Percentiles rank a stretch among this genome's conserved stretches.
Conservation (phyloP, 2,329 filamentous ascomycete species). For the Epicoccum sorghinum region DNA sequence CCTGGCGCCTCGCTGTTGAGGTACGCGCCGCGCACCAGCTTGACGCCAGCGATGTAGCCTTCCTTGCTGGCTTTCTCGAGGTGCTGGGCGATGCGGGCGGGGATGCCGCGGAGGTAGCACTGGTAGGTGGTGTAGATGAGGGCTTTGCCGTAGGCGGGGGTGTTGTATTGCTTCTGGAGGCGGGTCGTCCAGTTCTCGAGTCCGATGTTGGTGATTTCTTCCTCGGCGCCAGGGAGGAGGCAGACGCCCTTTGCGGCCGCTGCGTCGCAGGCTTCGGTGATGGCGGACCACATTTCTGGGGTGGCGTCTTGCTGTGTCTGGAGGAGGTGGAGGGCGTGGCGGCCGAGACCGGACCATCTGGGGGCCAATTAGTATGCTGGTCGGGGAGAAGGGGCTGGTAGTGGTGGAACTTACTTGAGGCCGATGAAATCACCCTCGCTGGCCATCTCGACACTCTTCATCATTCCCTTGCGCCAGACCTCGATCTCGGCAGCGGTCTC, state of each 20-base stretch:
- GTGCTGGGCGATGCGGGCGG: conserved; percentile 52
- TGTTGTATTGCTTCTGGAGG: conserved; percentile 81
- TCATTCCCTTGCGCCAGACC: conserved; percentile 74
- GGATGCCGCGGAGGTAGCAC: conserved; percentile 60
- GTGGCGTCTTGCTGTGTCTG: conserved; percentile 67
- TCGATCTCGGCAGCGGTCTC: conserved; percentile 66
- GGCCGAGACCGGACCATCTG: conserved; percentile 81
- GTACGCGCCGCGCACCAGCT: conserved; percentile 65
- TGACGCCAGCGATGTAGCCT: conserved; percentile 61
- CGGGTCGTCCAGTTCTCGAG: conserved; percentile 80
- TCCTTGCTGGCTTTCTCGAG: conserved; percentile 54
- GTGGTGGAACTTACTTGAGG: conserved; percentile 52
- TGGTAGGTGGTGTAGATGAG: conserved; percentile 74
- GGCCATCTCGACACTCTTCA: conserved; percentile 70
- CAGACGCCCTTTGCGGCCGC: conserved; percentile 72
- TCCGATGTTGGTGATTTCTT: conserved; percentile 76
- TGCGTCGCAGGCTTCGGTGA: conserved; percentile 75
- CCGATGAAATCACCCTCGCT: conserved; percentile 60
- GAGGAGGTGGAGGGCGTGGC: conserved; percentile 71
- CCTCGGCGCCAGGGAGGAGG: conserved; percentile 86
- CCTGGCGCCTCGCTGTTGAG: conserved; percentile 57
- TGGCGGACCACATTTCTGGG: conserved; percentile 68
- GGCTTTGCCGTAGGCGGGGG: conserved; percentile 57
- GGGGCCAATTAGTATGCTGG: conserved; percentile 21
- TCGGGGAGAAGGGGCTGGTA: neutral